These are phyloP conservation scores for Sclerotinia minor DNA, from an alignment of 2,329 filamentous ascomycete species.

Conservation along the genomic window DNA sequence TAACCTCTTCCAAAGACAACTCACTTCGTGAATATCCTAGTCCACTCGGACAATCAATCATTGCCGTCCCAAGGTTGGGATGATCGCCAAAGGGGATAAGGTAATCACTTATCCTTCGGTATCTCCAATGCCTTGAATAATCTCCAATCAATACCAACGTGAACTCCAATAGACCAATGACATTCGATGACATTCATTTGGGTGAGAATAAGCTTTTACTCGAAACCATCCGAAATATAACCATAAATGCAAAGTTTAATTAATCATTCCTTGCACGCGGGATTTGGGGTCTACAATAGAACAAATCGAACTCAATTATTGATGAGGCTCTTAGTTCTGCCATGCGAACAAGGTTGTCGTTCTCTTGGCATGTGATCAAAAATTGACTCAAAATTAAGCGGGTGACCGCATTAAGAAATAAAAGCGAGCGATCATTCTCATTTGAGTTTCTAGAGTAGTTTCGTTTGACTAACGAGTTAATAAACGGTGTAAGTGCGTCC, in stretches of 20 bases:
- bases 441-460: background rate
- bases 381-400: background rate
- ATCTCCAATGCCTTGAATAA: background rate
- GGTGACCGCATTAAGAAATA: too few relatives aligned
- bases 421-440: background rate
- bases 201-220: background rate
- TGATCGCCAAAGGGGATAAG: background rate
- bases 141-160: background rate
- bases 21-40: background rate
- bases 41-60: slow-evolving; percentile 6
- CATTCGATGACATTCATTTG: background rate
- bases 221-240: background rate
- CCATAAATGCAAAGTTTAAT: background rate
- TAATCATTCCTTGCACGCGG: background rate
- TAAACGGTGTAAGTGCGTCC: background rate
- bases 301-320: background rate
- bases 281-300: too few relatives aligned
- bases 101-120: background rate
- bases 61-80: background rate
- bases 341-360: background rate
- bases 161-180: background rate
- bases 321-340: background rate
- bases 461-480: background rate
- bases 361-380: background rate
- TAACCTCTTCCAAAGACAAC: background rate